Base-by-base conservation (phyloP, 306 rosid species). In the Fragaria vesca region DNA sequence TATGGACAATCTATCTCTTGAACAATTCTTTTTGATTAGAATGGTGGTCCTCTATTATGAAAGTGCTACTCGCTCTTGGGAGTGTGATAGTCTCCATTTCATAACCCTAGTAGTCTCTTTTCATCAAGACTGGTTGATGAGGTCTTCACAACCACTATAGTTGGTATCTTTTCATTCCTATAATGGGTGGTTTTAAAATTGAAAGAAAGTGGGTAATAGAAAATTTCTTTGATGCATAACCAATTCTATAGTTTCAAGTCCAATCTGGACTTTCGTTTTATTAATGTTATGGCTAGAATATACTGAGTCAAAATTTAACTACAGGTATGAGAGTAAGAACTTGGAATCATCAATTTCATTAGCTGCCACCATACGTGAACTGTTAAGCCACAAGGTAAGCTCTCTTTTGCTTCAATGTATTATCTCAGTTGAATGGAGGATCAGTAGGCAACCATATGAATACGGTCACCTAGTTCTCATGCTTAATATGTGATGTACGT, bases 311-410 rank as follows among this genome's bases (percentile, higher is more conserved):
- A 61, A 74, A 82, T 76, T 86, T 62, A 52, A 74, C 54, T 28
- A 13, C 87, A 92, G 97, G 84, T 65, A 78, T 80, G 81, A 61
- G 71, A 77, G 75, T 58, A 88, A 85, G 78, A 76, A 76, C 75
- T 57, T 87, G 78, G 89, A 91, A 76, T 81, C 77, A 30, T 79
- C 82, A 47, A 50, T 85, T 70, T 74, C 88, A 69, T 81, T 91
- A 78, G 90, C 93, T 79, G 85, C 80, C 73, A 88, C 89, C n/a
- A 89, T 91, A 83, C 86, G 77, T 60, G 87, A 87, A 81, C 96
- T 93, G 70, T 80, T 89, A 75, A 47, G 46, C 6, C 81, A 78
- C 76, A 93, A 88, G 98, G 98, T 93, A 84, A 79, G 82, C 47
- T n/a, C 46, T 69, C 76, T 50, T 45, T 71, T 63, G 73, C 57